Percentiles rank a stretch among this genome's conserved stretches.
These are phyloP conservation scores for Sechiopsis laciniata DNA, from an alignment of 306 rosid genomes.

Conservation along the genomic window DNA sequence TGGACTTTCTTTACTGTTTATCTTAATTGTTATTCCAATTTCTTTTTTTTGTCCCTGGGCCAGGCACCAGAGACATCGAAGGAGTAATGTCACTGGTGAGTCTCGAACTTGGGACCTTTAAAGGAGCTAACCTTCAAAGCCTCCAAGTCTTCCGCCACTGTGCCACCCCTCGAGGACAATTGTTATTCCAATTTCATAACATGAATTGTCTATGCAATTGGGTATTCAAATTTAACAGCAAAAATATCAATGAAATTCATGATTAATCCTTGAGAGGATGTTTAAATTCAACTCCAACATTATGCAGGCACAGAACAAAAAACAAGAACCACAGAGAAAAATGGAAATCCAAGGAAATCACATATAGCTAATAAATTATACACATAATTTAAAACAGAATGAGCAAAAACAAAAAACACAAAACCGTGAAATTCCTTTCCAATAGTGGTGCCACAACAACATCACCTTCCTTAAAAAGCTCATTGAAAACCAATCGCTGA, in stretches of 20 bases:
- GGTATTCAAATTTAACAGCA: not conserved
- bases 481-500: constrained; percentile 51
- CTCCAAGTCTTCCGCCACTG: no score
- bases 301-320: not conserved
- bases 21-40: no score
- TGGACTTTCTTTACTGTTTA: no score
- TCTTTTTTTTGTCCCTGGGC: no score
- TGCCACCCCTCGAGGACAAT: no score
- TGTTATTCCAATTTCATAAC: no score
- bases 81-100: no score
- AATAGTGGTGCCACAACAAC: constrained; percentile 84
- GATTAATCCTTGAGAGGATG: not conserved
- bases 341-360: no score
- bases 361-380: no score
- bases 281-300: not conserved
- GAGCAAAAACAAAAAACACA: constrained; percentile 19
- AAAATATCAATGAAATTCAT: not conserved
- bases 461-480: constrained; percentile 83
- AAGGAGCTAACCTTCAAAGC: no score
- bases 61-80: no score
- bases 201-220: not conserved
- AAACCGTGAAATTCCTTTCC: constrained; percentile 93
- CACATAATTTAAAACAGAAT: not conserved
- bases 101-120: no score
- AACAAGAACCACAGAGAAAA: not conserved